Evolutionary conservation across 1,284 basidiomycete species (phyloP).

Genomic region (Golubevia sp.): DNA sequence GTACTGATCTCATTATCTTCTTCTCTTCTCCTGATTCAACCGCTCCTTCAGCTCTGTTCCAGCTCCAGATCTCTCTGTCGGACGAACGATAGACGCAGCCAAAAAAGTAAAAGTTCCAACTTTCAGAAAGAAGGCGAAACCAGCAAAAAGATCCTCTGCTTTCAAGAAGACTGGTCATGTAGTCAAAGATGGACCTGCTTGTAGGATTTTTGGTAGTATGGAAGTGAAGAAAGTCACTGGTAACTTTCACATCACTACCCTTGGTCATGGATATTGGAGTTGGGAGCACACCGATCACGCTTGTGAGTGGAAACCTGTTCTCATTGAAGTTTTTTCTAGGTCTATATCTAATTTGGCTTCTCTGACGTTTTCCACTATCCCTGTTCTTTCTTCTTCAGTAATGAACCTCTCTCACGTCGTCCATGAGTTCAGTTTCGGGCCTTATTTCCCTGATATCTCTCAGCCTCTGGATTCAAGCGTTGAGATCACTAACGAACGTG

Average conservation of each 20-base stretch:
- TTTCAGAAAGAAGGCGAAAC: slow-evolving; percentile 22
- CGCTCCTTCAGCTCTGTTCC: slow-evolving; percentile 18
- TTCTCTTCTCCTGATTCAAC: slow-evolving; percentile 1
- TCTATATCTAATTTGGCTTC: too few species aligned
- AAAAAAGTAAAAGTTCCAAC: slow-evolving; percentile 17
- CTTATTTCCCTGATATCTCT: slow-evolving; percentile 90
- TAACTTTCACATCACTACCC: slow-evolving; percentile 71
- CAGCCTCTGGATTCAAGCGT: slow-evolving; percentile 82
- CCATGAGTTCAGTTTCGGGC: slow-evolving; percentile 94
- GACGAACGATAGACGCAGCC: slow-evolving; percentile 27
- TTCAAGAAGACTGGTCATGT: slow-evolving; percentile 77
- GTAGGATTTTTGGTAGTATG: slow-evolving; percentile 82
- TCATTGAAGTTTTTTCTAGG: too few species aligned
- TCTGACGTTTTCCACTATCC: not conserved
- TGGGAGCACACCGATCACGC: slow-evolving; percentile 83
- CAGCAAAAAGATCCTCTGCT: not conserved
- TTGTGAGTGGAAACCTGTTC: slow-evolving; percentile 67
- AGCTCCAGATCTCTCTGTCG: slow-evolving; percentile 40
- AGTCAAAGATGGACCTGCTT: slow-evolving; percentile 72
- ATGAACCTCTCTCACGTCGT: slow-evolving; percentile 98
- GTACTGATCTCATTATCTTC: slow-evolving; percentile 2
- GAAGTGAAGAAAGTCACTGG: slow-evolving; percentile 86
- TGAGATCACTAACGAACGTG: slow-evolving; percentile 78
- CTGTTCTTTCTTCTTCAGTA: slow-evolving; percentile 64
- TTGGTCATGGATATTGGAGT: slow-evolving; percentile 91